Evolutionary conservation across 1,139 yeast genomes (phyloP), one percentile per base, ranked within the genome.

Genomic region (Meyerozyma athensensis): DNA sequence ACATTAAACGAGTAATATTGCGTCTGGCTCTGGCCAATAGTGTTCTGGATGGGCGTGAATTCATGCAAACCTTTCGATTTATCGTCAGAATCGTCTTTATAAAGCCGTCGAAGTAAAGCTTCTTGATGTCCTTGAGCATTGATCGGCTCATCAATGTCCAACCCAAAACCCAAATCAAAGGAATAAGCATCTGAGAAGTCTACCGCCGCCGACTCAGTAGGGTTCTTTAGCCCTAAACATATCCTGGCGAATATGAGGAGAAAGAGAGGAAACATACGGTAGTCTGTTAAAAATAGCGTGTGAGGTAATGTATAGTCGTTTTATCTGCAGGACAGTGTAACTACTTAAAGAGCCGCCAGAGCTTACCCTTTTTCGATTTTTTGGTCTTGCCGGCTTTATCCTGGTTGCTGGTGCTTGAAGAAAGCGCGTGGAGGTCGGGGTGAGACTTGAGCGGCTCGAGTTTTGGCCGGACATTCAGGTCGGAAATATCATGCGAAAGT

Each of bases 1-100:
- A 75, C 74, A 35, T 52, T 54, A 47, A 73, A 75, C 10, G 72
- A 63, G 45, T 65, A 75, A 39, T 58, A 60, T 42, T 72, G 74
- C 3, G 63, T 59, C 28, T 66, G 61, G 28, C 72, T 60, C 43
- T 65, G 69, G 4, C 47, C 43, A 7, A 74, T 71, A 10, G 59
- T 48, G 41, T 65, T 66, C 19, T 51, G 44, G 16, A 74, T 61
- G 1, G 79, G 79, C 2, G 61, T 59, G 54, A 72, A 74, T 40
- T 73, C 79, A 30, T 57, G 56, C 38, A 72, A 53, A 2, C 65
- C 69, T 38, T 57, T 54, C 4, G 64, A 50, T 17, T 36, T 36
- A 10, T 24, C 31, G n/a, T 22, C 30, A 18, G 32, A 19, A 5
- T 21, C 19, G n/a, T n/a, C n/a, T 17, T 17, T 13, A 28, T 13